These are phyloP conservation scores for Hymenoscyphus fraxineus DNA, from an alignment of 2,329 filamentous ascomycete species.

Conservation along the genomic window DNA sequence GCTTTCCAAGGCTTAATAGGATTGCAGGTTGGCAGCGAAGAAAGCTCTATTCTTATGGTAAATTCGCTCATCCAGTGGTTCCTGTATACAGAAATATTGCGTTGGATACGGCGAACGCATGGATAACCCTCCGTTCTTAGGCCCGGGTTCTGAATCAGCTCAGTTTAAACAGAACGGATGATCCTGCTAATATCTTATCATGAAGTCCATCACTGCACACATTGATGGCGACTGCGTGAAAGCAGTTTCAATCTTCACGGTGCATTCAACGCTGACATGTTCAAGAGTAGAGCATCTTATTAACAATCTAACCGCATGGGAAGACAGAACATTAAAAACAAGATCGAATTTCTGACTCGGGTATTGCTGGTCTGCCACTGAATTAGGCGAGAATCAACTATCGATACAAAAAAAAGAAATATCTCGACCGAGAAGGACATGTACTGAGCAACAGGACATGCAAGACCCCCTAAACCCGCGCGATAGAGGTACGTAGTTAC, in stretches of 20 bases:
- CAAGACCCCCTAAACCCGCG: not conserved
- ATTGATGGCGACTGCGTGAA: not conserved
- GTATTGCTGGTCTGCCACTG: not conserved
- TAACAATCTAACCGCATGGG: not conserved
- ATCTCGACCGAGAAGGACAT: slow-evolving; percentile 3
- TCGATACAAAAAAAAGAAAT: slow-evolving; percentile 12
- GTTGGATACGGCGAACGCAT: too few species aligned
- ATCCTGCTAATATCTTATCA: not conserved
- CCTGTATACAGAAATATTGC: too few species aligned
- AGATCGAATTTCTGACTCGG: not conserved
- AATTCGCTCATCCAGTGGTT: too few species aligned
- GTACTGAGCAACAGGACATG: not conserved
- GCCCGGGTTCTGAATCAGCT: too few species aligned
- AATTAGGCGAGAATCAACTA: not conserved
- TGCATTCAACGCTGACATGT: not conserved
- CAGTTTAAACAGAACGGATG: not conserved
- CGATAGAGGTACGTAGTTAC: not conserved
- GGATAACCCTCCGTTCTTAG: too few species aligned
- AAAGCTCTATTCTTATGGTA: too few species aligned
- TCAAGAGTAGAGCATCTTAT: not conserved
- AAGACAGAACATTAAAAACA: not conserved
- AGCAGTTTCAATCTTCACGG: not conserved
- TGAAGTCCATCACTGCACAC: not conserved
- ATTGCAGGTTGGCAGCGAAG: too few species aligned
- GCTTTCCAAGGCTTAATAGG: too few species aligned